phyloP scores from a whole-genome alignment of 2,329 filamentous ascomycete species.

The Colletotrichum kahawae region DNA sequence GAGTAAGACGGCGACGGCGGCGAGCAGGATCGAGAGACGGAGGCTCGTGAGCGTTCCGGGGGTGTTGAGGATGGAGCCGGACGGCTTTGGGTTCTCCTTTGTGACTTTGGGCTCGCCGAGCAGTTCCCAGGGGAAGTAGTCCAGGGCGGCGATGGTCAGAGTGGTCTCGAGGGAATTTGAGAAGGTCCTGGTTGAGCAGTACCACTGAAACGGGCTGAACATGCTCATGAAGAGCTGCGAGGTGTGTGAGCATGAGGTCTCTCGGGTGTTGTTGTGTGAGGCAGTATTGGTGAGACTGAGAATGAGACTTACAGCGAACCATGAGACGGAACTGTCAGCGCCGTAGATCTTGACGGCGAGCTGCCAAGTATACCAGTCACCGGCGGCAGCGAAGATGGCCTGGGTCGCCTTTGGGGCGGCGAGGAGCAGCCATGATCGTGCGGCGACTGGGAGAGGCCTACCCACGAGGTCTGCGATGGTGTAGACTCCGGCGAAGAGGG shows the following conservation, averaged over 20 bases:
- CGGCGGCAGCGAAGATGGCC: constrained; percentile 75
- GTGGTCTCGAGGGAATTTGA: constrained; percentile 95
- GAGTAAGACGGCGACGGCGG: constrained; percentile 82
- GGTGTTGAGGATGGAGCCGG: constrained; percentile 29
- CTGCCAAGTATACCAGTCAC: constrained; percentile 89
- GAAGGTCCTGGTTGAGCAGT: constrained; percentile 89
- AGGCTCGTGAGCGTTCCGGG: constrained; percentile 35
- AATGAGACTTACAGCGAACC: constrained; percentile 66
- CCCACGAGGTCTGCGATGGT: constrained; percentile 63
- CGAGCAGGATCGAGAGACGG: constrained; percentile 71
- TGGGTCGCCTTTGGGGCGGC: constrained; percentile 78
- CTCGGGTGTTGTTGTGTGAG: not conserved
- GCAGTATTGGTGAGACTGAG: constrained; percentile 13
- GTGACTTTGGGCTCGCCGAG: constrained; percentile 45
- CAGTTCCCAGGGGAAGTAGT: constrained; percentile 86
- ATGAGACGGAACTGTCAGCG: constrained; percentile 63
- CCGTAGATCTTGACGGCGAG: constrained; percentile 79
- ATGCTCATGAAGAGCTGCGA: constrained; percentile 71
- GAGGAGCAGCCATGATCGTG: constrained; percentile 71
- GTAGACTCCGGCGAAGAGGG: constrained; percentile 81
- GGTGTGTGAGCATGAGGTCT: not conserved
- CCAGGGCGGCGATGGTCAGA: constrained; percentile 79
- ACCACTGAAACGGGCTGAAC: constrained; percentile 94
- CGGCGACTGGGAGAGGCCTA: constrained; percentile 52
- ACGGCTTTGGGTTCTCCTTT: constrained; percentile 45